These are phyloP conservation scores for Trichopus zeylanicus DNA, from an alignment of 116 monocot species.

Conservation along the genomic window DNA sequence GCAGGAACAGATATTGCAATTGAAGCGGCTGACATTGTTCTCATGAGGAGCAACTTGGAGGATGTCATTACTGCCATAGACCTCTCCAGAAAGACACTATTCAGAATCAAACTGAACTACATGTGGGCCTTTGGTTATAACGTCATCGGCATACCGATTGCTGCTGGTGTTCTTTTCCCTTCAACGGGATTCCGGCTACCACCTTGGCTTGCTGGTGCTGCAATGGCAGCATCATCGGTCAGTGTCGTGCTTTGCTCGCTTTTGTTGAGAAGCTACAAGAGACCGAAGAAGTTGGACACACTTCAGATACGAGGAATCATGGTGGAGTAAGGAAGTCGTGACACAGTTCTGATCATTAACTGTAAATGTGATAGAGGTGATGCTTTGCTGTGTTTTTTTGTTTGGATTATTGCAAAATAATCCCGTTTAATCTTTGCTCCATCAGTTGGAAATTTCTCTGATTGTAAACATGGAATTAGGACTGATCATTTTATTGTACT, in stretches of 20 bases:
- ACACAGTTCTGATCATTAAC: too few relatives aligned
- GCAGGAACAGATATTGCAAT: conserved; percentile 88
- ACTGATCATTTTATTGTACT: too few relatives aligned
- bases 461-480: too few relatives aligned
- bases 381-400: too few relatives aligned
- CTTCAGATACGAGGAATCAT: conserved; percentile 43
- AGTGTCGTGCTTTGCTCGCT: conserved; percentile 87
- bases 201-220: conserved; percentile 89
- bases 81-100: conserved; percentile 73
- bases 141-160: conserved; percentile 79
- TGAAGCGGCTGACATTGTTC: conserved; percentile 89
- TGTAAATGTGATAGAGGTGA: too few relatives aligned
- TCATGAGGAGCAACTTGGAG: conserved; percentile 90
- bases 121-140: conserved; percentile 89
- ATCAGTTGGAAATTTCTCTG: too few relatives aligned
- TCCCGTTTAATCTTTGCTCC: too few relatives aligned
- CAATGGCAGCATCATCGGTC: conserved; percentile 90
- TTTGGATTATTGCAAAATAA: too few relatives aligned
- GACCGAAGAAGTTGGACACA: conserved; percentile 51
- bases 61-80: conserved; percentile 89
- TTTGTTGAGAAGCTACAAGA: conserved; percentile 66
- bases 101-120: conserved; percentile 69
- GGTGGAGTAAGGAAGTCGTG: conserved; percentile 20
- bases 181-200: conserved; percentile 58
- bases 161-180: conserved; percentile 82